These are phyloP conservation scores for Quercus phellos DNA, from an alignment of 331 rosid genomes.

Conservation along the genomic window DNA sequence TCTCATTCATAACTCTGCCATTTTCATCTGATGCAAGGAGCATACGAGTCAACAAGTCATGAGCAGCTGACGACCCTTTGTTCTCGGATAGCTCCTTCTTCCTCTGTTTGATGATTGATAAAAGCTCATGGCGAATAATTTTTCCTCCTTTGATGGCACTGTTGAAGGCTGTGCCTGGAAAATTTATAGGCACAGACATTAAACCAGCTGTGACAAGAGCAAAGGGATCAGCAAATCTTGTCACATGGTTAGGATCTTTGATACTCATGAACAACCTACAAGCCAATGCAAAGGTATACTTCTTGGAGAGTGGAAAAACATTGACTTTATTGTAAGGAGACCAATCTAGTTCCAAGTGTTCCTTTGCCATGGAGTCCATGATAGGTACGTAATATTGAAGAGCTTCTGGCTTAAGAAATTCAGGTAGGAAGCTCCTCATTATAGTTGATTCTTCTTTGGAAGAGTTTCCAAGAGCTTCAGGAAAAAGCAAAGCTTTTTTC, in stretches of 20 bases:
- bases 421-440: background rate
- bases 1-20: background rate
- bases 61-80: constrained; percentile 18
- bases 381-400: background rate
- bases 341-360: too few species aligned
- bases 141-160: constrained; percentile 32
- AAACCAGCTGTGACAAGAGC: background rate
- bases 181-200: constrained; percentile 19
- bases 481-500: background rate
- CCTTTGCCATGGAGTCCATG: background rate
- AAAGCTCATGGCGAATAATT: constrained; percentile 31
- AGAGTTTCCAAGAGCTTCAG: background rate
- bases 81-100: constrained; percentile 16
- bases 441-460: background rate
- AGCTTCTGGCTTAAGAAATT: background rate
- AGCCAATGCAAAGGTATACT: too few species aligned
- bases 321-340: too few species aligned
- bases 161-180: constrained; percentile 34
- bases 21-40: background rate
- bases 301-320: too few species aligned
- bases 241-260: background rate
- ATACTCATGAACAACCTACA: too few species aligned
- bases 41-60: constrained; percentile 28
- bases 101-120: constrained; percentile 25
- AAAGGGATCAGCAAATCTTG: background rate